Conservation (phyloP, 176 grass and related monocot species). For the Oryza coarctata region DNA sequence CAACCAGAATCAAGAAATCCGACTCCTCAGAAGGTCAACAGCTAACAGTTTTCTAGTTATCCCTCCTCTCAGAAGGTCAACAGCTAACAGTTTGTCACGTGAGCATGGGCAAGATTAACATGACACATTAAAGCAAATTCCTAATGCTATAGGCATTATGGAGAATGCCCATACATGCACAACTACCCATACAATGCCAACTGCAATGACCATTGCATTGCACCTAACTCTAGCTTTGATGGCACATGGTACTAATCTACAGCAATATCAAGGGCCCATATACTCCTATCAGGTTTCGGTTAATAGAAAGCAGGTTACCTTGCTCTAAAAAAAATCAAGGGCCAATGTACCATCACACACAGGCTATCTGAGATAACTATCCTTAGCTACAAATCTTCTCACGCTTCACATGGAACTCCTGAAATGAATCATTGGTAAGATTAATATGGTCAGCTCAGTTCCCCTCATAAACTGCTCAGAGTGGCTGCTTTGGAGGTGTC, state of each 20-base stretch:
- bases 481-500: neutral
- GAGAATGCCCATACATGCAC: neutral
- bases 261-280: constrained; percentile 11
- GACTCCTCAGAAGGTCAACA: constrained; percentile 10
- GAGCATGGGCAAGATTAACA: neutral
- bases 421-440: neutral
- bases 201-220: constrained; percentile 13
- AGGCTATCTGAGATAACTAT: neutral
- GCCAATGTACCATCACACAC: neutral
- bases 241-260: constrained; percentile 27
- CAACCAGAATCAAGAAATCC: neutral
- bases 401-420: neutral
- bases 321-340: neutral
- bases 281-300: neutral
- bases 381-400: neutral
- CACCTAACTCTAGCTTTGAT: constrained; percentile 28
- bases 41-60: neutral
- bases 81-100: neutral
- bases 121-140: neutral
- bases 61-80: neutral
- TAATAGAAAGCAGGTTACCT: neutral
- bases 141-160: neutral
- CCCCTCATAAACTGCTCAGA: neutral
- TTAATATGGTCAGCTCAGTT: neutral
- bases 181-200: constrained; percentile 1